Base-by-base conservation (phyloP, 148 eudicot species). In the Persicaria tinctoria region DNA sequence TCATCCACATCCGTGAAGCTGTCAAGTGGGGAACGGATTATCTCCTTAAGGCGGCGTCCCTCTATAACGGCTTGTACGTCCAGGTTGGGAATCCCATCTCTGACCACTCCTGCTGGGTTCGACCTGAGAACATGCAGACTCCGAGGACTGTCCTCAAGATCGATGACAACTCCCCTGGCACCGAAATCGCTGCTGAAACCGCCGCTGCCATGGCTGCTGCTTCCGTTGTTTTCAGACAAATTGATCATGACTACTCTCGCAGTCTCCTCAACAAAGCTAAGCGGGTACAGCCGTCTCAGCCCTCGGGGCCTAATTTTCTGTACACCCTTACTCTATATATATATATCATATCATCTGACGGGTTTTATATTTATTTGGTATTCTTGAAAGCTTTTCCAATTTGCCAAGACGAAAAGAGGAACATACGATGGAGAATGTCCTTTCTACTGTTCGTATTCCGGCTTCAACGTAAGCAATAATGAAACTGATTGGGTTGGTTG, bases 101-200 rank as follows among this genome's bases (percentile, higher is more conserved):
- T 49, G 97, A 93, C 57, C 98, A 93, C 59, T 78, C 88, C 48
- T 93, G 98, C 47, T 93, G 98, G 98, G 41, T 83, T 14, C 77
- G 88, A 56, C 97, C 98, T 0, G 98, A 93, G 75, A 88, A 88
- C 82, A 93, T 93, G 97, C 56, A 85, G 46, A 84, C 89, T 5
- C 82, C 87, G 2, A 82, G 98, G 68, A 88, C 80, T 6, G 89
- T 91, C 3, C 74, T 85, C 3, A 75, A 80, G 77, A 88, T 93
- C 46, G 87, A 88, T 20, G 74, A 75, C 46, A 76, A 59, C n/a
- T 70, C 53, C 7, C 97, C 98, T 69, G 98, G 98, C 57, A 83
- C 91, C 5, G 98, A 93, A 85, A 87, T 93, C 71, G 98, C 98
- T n/a, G 98, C 98, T 2, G 97, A 93, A 76, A 93, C 98, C 56